Percentiles rank a stretch among this genome's conserved stretches.
Conservation (phyloP, 2,329 filamentous ascomycete species). For the Ophiostoma ulmi region DNA sequence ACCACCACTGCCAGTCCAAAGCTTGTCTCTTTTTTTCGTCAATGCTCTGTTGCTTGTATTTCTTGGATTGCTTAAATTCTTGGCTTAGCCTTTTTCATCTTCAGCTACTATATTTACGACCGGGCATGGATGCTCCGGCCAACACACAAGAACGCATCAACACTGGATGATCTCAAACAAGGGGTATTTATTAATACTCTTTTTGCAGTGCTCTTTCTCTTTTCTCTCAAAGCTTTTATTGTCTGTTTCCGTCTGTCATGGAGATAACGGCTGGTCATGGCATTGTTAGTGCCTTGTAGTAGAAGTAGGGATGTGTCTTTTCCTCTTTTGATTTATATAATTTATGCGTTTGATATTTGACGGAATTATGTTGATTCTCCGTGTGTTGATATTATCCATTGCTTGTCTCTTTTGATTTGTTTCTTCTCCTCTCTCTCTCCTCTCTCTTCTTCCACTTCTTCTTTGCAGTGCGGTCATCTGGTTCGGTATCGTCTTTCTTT, state of each 20-base stretch:
- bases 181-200: conserved; percentile 7
- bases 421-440: neutral
- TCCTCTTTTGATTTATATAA: neutral
- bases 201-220: neutral
- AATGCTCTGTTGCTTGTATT: neutral
- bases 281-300: neutral
- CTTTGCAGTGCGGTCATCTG: conserved; percentile 8
- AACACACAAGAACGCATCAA: neutral
- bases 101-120: neutral
- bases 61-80: neutral
- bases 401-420: neutral
- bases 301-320: neutral
- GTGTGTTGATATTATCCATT: neutral
- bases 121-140: conserved; percentile 5
- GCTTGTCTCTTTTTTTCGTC: neutral
- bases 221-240: neutral
- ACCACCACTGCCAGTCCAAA: neutral
- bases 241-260: neutral
- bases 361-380: neutral
- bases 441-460: neutral
- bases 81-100: neutral
- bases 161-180: conserved; percentile 11
- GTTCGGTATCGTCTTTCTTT: neutral
- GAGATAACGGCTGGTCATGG: neutral
- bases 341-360: neutral